Evolutionary conservation across 2,329 filamentous ascomycete species (phyloP).

Genomic region (Fusarium humuli): DNA sequence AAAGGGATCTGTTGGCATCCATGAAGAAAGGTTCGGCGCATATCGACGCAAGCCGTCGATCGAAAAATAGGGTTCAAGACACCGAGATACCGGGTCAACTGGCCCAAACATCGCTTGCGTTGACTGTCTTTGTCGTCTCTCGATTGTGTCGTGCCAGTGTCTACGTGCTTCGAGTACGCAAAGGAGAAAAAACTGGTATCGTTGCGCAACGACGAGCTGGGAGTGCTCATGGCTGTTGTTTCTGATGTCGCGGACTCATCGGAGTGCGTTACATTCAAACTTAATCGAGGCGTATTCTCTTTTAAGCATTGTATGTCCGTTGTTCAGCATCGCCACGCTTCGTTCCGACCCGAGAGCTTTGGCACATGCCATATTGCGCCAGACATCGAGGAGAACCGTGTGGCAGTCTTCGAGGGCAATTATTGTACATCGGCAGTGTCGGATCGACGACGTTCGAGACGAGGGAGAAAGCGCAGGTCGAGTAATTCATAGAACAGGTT

Average conservation of each 20-base stretch:
- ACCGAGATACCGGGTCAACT: neutral
- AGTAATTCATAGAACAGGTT: too few species aligned
- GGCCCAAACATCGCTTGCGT: neutral
- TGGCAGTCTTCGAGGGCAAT: neutral
- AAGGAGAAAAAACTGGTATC: neutral
- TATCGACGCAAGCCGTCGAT: neutral
- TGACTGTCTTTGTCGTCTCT: neutral
- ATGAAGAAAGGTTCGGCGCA: neutral
- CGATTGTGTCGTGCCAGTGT: neutral
- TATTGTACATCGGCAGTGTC: neutral
- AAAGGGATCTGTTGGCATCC: fast-evolving
- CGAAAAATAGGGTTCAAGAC: too few species aligned
- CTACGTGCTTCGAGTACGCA: neutral
- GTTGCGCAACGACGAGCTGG: neutral
- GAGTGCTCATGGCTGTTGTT: neutral
- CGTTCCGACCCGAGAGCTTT: neutral
- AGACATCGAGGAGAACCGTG: neutral
- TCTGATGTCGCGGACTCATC: neutral
- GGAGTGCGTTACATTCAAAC: neutral
- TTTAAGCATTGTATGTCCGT: fast-evolving
- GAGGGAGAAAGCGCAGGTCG: too few species aligned
- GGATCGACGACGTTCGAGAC: fast-evolving
- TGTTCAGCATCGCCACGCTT: neutral
- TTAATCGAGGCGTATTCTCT: neutral
- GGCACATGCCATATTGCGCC: neutral